Percentiles rank a stretch among this genome's conserved stretches.
phyloP scores from a whole-genome alignment of 345 rosid genomes.

The Brassica napus region Da-Ae NC_063450.1:14411001-14411500 shows the following conservation, averaged over 20 bases:
- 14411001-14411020: too few relatives aligned
- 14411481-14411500: constrained; percentile 18
- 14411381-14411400: constrained; percentile 19
- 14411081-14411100: too few relatives aligned
- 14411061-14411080: too few relatives aligned
- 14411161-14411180: not conserved
- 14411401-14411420: constrained; percentile 12
- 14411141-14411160: not conserved
- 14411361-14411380: constrained; percentile 7
- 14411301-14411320: constrained; percentile 24
- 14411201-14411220: not conserved
- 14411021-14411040: too few relatives aligned
- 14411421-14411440: not conserved
- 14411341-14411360: constrained; percentile 2
- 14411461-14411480: not conserved
- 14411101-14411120: not conserved
- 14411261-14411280: not conserved
- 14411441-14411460: not conserved
- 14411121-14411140: not conserved
- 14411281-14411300: not conserved
- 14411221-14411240: constrained; percentile 31
- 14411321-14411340: not conserved
- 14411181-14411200: not conserved
- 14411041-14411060: too few relatives aligned
- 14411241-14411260: constrained; percentile 20